Conservation (phyloP, 768 basidiomycete genomes). For the Trametes meyenii region DNA sequence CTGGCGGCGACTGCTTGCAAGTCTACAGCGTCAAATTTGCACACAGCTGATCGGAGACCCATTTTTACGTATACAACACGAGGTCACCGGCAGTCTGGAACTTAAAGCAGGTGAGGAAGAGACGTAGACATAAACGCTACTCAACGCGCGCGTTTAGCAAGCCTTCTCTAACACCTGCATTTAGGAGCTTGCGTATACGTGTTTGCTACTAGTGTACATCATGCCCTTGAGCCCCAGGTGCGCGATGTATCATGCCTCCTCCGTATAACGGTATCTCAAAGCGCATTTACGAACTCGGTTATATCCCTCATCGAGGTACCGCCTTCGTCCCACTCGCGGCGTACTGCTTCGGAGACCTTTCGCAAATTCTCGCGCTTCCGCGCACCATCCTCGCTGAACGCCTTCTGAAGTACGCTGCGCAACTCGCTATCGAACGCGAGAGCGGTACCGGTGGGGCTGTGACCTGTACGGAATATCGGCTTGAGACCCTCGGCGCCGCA, state of each 20-base stretch:
- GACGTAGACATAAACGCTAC: no score
- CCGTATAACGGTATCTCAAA: background rate
- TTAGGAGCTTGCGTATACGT: background rate
- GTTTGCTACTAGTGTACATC: background rate
- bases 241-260: background rate
- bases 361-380: slow-evolving; percentile 11
- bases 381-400: slow-evolving; percentile 22
- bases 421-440: slow-evolving; percentile 25
- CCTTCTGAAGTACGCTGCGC: slow-evolving; percentile 17
- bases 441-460: slow-evolving; percentile 18
- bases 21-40: no score
- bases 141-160: no score
- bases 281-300: background rate
- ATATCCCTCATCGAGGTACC: slow-evolving; percentile 7
- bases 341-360: background rate
- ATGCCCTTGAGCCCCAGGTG: background rate
- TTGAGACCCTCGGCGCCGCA: slow-evolving; percentile 17
- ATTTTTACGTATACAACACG: no score
- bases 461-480: slow-evolving; percentile 21
- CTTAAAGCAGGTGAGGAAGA: no score
- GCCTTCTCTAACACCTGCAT: no score
- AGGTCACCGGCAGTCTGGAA: no score
- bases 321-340: slow-evolving; percentile 4
- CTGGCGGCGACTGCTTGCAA: no score
- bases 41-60: no score